Base-by-base conservation (phyloP, 2,329 filamentous ascomycete genomes). In the Amesomyces nigricolor region DNA sequence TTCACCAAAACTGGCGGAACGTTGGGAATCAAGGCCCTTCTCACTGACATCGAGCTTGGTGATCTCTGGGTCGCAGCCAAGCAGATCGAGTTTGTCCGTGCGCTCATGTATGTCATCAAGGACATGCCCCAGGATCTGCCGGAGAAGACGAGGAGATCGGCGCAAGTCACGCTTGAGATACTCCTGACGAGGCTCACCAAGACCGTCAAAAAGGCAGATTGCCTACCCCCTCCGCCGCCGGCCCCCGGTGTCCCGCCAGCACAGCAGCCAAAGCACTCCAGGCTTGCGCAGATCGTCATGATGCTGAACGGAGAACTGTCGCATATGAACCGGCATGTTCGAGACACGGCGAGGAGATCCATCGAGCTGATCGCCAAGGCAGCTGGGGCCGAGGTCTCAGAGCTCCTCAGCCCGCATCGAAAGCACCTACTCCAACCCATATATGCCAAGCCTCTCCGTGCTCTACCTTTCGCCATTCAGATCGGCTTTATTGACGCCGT, bases 401-500 rank as follows among this genome's bases (percentile, higher is more conserved):
- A 97, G 70, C 77, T 99, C 39, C 82, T 99, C 39, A 84, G 88
- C 61, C 91, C 91, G 0, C 89, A 95, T 65, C 95, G 94, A 71
- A 91, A 97, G 57, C 82, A 90, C 32, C 80, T 97, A 37, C 76
- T 97, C n/a, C 80, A 86, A 57, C 90, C 91, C 0, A 96, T 99
- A 47, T 99, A 94, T 74, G 89, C 89, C 62, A 99, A 99, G 69
- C 94, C 94, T 13, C 73, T 99, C 17, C 83, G 94, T 58, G 95
- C 94, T 0, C 75, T 99, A 58, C 94, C 94, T 0, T 99, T 99
- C 67, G 81, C 89, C 5, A 92, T 90, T 2, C 95, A 99, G 73
- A 99, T 99, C 63, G 95, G 94, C 4, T 97, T 95, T 67, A 96
- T 99, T 63, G 95, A 99, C 68, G 94, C 94, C 1, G 91, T 99